Conservation (phyloP, 768 basidiomycete species). For the Suillus variegatus region DNA sequence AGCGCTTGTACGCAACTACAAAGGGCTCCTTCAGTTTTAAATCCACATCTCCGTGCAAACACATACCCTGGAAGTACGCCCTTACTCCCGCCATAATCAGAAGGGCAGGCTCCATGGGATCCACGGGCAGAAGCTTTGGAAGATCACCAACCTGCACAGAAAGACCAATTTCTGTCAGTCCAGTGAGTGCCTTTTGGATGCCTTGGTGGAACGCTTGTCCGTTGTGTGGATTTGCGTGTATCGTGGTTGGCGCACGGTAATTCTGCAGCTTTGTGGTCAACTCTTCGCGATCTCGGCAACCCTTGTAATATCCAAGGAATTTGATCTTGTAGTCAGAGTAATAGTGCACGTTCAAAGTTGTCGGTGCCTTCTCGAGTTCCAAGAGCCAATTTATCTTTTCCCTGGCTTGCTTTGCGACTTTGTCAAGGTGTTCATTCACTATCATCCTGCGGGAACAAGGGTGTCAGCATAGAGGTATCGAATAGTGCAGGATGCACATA, state of each 20-base stretch:
- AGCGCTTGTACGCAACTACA: constrained; percentile 50
- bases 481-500: not conserved
- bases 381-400: constrained; percentile 50
- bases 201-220: constrained; percentile 11
- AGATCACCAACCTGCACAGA: constrained; percentile 43
- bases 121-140: constrained; percentile 48
- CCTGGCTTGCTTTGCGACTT: constrained; percentile 40
- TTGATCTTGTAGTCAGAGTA: constrained; percentile 50
- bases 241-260: constrained; percentile 4
- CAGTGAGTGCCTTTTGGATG: constrained; percentile 31
- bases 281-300: constrained; percentile 15
- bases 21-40: not conserved
- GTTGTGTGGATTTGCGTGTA: not conserved
- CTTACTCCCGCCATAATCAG: constrained; percentile 71
- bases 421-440: constrained; percentile 51
- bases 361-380: constrained; percentile 48
- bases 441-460: constrained; percentile 38
- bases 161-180: constrained; percentile 26
- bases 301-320: constrained; percentile 52
- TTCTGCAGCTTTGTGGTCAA: constrained; percentile 13
- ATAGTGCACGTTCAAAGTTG: constrained; percentile 55
- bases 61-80: constrained; percentile 72
- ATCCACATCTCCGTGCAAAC: not conserved
- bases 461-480: not conserved
- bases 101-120: constrained; percentile 56